Percentiles rank a stretch among this genome's conserved stretches.
phyloP scores from a whole-genome alignment of 495 filamentous ascomycete species.

The Penicillium verhagenii region DNA sequence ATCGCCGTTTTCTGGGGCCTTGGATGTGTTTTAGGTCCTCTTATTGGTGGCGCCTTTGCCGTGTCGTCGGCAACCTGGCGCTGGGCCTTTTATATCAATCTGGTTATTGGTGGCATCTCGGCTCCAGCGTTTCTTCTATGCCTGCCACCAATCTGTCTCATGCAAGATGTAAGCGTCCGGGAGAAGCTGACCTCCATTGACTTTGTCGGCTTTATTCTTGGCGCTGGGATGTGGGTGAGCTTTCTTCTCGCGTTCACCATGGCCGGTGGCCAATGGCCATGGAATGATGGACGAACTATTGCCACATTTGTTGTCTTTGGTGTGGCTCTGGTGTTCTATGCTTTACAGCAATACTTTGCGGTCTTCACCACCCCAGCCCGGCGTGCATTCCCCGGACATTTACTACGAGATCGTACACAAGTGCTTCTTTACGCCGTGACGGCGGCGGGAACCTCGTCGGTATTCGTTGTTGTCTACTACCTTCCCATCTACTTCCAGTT shows the following conservation, averaged over 20 bases:
- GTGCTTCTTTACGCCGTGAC: not conserved
- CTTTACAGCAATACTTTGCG: constrained; percentile 8
- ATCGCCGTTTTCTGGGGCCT: not conserved
- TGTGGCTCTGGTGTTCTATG: not conserved
- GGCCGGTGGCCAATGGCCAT: not conserved
- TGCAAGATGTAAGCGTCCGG: not conserved
- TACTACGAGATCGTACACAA: not conserved
- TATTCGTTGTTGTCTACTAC: constrained; percentile 1
- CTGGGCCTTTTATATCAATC: constrained; percentile 55
- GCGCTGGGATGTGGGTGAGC: not conserved
- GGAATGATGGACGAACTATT: not conserved
- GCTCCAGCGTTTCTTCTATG: constrained; percentile 5
- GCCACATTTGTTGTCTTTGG: constrained; percentile 1
- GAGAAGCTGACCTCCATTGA: constrained; percentile 14
- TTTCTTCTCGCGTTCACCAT: constrained; percentile 1
- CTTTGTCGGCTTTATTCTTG: not conserved
- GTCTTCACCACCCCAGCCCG: not conserved
- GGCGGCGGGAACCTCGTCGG: not conserved
- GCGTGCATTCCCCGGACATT: not conserved
- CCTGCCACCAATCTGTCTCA: not conserved
- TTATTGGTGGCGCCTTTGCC: constrained; percentile 50
- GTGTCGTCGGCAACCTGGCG: constrained; percentile 42
- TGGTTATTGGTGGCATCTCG: constrained; percentile 48
- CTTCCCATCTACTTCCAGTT: constrained; percentile 7
- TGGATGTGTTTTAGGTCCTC: constrained; percentile 29